Conservation (phyloP, 768 basidiomycete genomes). For the Ramaria rubella region DNA sequence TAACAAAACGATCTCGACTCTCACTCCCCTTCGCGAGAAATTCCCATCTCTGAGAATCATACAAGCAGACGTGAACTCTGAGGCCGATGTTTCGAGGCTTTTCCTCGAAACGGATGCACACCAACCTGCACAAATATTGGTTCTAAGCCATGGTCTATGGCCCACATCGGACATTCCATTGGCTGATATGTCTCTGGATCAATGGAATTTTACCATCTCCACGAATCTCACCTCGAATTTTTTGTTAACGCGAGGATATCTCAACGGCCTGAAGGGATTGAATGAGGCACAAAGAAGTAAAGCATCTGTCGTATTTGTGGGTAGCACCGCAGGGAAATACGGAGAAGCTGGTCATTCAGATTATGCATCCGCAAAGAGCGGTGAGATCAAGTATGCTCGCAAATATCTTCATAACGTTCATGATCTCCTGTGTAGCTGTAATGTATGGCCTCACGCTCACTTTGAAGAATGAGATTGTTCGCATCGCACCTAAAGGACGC, state of each 20-base stretch:
- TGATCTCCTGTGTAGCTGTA: slow-evolving; percentile 36
- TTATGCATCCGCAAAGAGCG: slow-evolving; percentile 63
- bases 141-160: slow-evolving; percentile 60
- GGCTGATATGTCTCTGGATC: slow-evolving; percentile 50
- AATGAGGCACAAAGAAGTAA: slow-evolving; percentile 41
- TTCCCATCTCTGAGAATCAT: slow-evolving; percentile 31
- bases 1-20: slow-evolving; percentile 41
- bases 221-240: slow-evolving; percentile 65
- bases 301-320: slow-evolving; percentile 58
- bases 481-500: slow-evolving; percentile 61
- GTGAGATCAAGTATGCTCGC: slow-evolving; percentile 39
- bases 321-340: slow-evolving; percentile 66
- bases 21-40: slow-evolving; percentile 35
- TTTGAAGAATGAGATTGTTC: slow-evolving; percentile 77
- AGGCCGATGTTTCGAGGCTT: slow-evolving; percentile 44
- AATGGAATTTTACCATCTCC: slow-evolving; percentile 56
- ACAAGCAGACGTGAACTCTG: slow-evolving; percentile 55
- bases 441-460: slow-evolving; percentile 66
- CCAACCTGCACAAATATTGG: slow-evolving; percentile 45
- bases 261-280: slow-evolving; percentile 38
- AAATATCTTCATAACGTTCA: not conserved
- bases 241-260: slow-evolving; percentile 56
- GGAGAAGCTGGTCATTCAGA: slow-evolving; percentile 65
- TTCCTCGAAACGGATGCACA: slow-evolving; percentile 35
- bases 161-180: slow-evolving; percentile 41